Conservation (phyloP, 2,329 filamentous ascomycete genomes). For the Pleomassaria siparia region DNA sequence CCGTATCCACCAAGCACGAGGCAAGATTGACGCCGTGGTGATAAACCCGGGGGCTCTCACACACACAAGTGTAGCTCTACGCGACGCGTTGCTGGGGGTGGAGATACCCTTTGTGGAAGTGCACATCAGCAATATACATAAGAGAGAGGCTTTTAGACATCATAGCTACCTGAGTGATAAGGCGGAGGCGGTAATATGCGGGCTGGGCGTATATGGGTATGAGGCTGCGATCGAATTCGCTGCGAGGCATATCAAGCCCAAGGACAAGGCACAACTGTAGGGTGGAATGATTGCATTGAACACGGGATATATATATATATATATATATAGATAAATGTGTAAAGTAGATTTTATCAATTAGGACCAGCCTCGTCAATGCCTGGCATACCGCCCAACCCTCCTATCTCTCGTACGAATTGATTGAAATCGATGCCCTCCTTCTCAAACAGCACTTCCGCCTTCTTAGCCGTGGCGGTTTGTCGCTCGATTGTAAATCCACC, state of each 20-base stretch:
- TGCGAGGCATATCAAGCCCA: slow-evolving; percentile 33
- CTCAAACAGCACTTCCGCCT: slow-evolving; percentile 75
- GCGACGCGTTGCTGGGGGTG: slow-evolving; percentile 72
- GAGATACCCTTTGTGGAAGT: slow-evolving; percentile 74
- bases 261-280: slow-evolving; percentile 15
- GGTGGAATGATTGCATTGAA: not conserved
- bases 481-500: slow-evolving; percentile 76
- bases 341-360: not conserved
- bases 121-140: slow-evolving; percentile 76
- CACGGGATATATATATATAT: not conserved
- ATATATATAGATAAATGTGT: no score
- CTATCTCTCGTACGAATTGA: slow-evolving; percentile 71
- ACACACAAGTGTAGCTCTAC: slow-evolving; percentile 73
- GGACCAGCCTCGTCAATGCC: slow-evolving; percentile 32
- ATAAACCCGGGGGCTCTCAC: slow-evolving; percentile 78
- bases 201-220: slow-evolving; percentile 56
- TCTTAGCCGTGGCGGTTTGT: slow-evolving; percentile 70
- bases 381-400: slow-evolving; percentile 60
- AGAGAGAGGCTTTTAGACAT: slow-evolving; percentile 67
- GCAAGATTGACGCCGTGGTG: slow-evolving; percentile 63
- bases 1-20: slow-evolving; percentile 68
- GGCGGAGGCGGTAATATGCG: slow-evolving; percentile 72
- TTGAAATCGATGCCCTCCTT: slow-evolving; percentile 80
- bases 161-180: slow-evolving; percentile 76
- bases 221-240: slow-evolving; percentile 50